Conservation (phyloP, 768 basidiomycete genomes). For the Mycena rebaudengoi region DNA sequence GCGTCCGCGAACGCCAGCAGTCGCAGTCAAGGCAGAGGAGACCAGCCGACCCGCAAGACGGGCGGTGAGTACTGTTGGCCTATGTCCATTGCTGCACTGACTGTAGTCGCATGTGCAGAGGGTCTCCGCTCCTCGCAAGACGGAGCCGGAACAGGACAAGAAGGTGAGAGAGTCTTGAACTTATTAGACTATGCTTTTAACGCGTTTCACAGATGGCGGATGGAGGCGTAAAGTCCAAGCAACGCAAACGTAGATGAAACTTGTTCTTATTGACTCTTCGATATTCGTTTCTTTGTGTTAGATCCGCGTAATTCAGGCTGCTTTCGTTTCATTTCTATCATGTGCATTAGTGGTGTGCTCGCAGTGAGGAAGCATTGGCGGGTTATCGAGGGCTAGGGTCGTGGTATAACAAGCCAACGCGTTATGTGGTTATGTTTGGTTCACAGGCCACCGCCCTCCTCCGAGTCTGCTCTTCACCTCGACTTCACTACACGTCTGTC, state of each 20-base stretch:
- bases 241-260: slow-evolving; percentile 20
- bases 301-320: too few species aligned
- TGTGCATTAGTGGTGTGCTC: too few species aligned
- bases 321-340: too few species aligned
- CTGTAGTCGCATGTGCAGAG: slow-evolving; percentile 11
- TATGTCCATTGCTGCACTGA: neutral
- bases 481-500: too few species aligned
- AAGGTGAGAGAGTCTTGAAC: slow-evolving; percentile 15
- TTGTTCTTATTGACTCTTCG: too few species aligned
- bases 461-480: too few species aligned
- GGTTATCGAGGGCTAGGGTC: too few species aligned
- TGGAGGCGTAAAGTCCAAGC: slow-evolving; percentile 17
- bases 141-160: slow-evolving; percentile 12
- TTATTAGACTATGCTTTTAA: neutral
- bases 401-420: too few species aligned
- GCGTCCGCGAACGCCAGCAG: slow-evolving; percentile 16
- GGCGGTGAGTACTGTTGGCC: slow-evolving; percentile 1
- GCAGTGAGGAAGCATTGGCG: too few species aligned
- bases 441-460: too few species aligned
- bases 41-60: slow-evolving; percentile 16
- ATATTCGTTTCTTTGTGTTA: too few species aligned
- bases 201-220: neutral
- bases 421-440: too few species aligned
- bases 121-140: slow-evolving; percentile 11
- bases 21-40: neutral